Conservation (phyloP, 2,329 filamentous ascomycete genomes). For the Trichoderma guizhouense region DNA sequence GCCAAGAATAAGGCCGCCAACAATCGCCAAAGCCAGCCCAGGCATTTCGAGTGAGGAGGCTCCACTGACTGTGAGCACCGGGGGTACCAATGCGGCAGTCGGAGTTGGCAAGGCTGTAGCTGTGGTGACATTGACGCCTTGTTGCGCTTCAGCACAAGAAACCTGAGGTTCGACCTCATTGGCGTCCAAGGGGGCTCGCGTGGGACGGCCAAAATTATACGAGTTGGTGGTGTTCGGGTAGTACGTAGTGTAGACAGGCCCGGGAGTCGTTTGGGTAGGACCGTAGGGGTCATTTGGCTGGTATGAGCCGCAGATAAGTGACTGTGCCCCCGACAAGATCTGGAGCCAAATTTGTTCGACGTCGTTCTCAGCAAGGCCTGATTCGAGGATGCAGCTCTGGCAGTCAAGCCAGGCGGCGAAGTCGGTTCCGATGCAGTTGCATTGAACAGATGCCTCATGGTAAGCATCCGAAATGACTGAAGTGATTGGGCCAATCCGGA, state of each 20-base stretch:
- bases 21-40: constrained; percentile 27
- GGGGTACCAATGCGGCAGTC: background rate
- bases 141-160: background rate
- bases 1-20: constrained; percentile 29
- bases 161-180: background rate
- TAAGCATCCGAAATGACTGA: constrained; percentile 4
- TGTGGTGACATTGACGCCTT: background rate
- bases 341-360: constrained; percentile 33
- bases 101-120: background rate
- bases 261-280: constrained; percentile 24
- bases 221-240: constrained; percentile 31
- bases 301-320: constrained; percentile 32
- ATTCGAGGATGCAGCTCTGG: constrained; percentile 39
- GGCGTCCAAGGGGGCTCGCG: background rate
- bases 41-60: constrained; percentile 28
- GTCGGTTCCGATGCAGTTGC: constrained; percentile 43
- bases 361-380: constrained; percentile 37
- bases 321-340: constrained; percentile 36
- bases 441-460: constrained; percentile 31
- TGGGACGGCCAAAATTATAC: constrained; percentile 20
- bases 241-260: constrained; percentile 26
- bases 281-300: constrained; percentile 39
- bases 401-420: constrained; percentile 43
- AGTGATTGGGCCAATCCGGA: constrained; percentile 20
- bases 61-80: constrained; percentile 21